Percentiles rank a stretch among this genome's conserved stretches.
Evolutionary conservation across 2,329 filamentous ascomycete species (phyloP).

Genomic region (Onygenales sp.): DNA sequence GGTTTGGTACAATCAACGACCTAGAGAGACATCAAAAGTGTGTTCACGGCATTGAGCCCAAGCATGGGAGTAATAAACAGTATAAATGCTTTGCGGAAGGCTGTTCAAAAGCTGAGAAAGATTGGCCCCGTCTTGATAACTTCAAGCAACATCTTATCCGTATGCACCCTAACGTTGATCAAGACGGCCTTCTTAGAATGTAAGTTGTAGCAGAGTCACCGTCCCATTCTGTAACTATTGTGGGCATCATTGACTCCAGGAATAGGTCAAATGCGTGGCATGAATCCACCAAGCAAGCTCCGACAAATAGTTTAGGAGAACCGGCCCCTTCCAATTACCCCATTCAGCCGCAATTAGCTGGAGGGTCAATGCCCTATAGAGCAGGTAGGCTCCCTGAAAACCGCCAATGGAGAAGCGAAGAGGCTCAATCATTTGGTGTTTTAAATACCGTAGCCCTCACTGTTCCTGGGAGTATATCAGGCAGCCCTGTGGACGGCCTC

Average conservation of each 20-base stretch:
- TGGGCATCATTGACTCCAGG: neutral
- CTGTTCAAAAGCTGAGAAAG: conserved; percentile 55
- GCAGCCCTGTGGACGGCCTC: neutral
- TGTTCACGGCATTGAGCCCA: conserved; percentile 28
- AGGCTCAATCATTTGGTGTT: neutral
- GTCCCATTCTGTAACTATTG: too few species aligned
- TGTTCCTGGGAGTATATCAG: neutral
- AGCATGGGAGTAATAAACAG: conserved; percentile 39
- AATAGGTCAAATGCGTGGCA: conserved; percentile 28
- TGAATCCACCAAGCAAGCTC: conserved; percentile 13
- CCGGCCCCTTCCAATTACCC: neutral
- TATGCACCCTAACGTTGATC: conserved; percentile 49
- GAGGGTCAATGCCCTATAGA: neutral
- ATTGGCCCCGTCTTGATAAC: conserved; percentile 77
- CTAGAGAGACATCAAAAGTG: conserved; percentile 55
- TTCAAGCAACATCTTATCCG: conserved; percentile 69
- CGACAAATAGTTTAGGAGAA: neutral
- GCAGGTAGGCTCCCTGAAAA: neutral
- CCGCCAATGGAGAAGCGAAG: neutral
- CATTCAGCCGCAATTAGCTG: neutral
- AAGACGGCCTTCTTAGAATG: conserved; percentile 25
- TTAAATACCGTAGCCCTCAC: neutral
- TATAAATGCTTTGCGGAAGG: conserved; percentile 51
- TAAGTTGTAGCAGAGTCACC: conserved; percentile 18
- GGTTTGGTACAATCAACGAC: conserved; percentile 74